phyloP scores from a whole-genome alignment of 495 filamentous ascomycete genomes.

The Neurospora pannonica region DNA sequence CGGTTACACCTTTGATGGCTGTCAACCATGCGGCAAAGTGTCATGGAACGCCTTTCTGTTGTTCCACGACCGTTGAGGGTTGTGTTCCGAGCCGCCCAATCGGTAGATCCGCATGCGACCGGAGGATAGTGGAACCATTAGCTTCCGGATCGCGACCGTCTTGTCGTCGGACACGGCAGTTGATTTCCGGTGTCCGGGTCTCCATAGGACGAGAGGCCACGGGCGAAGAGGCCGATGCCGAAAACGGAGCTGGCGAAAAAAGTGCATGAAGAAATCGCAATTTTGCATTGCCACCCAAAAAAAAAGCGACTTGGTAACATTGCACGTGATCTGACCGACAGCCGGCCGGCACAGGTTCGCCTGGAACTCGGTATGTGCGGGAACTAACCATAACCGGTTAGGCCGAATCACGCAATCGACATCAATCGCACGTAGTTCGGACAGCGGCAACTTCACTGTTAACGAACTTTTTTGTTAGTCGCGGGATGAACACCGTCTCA shows the following conservation, averaged over 20 bases:
- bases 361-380: not conserved
- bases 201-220: not conserved
- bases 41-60: not conserved
- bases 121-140: not conserved
- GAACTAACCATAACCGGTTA: conserved; percentile 7
- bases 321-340: not conserved
- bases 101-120: not conserved
- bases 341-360: not conserved
- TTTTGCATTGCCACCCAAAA: not conserved
- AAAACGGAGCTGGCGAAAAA: not conserved
- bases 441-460: conserved; percentile 1
- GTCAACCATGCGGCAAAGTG: not conserved
- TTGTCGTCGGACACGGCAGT: not conserved
- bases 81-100: not conserved
- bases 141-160: not conserved
- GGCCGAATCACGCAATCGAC: conserved; percentile 20
- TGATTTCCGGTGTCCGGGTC: not conserved
- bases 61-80: not conserved
- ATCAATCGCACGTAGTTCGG: conserved; percentile 13
- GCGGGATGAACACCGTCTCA: not conserved
- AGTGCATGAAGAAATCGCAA: not conserved
- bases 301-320: not conserved
- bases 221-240: not conserved
- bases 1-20: not conserved
- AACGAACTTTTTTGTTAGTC: not conserved